Evolutionary conservation across 345 rosid species (phyloP).

Genomic region (Hirschfeldia incana): DNA sequence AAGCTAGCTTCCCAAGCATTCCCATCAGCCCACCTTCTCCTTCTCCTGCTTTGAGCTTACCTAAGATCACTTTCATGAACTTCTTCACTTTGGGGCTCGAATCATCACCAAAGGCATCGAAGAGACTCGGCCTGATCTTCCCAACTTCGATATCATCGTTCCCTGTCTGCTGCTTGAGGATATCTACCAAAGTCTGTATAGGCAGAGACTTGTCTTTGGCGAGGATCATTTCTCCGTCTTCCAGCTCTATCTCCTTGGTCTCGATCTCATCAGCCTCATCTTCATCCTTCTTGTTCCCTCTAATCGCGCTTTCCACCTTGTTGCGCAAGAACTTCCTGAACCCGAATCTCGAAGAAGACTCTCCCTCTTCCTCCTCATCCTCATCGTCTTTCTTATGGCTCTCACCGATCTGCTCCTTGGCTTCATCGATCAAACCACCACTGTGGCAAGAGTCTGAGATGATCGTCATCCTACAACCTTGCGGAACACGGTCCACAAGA

Average conservation of each 20-base stretch:
- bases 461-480: conserved; percentile 68
- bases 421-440: conserved; percentile 87
- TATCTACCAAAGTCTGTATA: conserved; percentile 71
- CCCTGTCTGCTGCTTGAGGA: conserved; percentile 90
- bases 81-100: conserved; percentile 98
- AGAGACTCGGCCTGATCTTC: conserved; percentile 86
- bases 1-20: conserved; percentile 81
- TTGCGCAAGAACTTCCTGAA: conserved; percentile 60
- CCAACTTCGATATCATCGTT: conserved; percentile 93
- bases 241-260: conserved; percentile 45
- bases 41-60: conserved; percentile 57
- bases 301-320: conserved; percentile 54
- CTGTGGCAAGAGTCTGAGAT: conserved; percentile 98
- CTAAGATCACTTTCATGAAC: conserved; percentile 78
- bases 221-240: conserved; percentile 49
- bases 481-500: conserved; percentile 70
- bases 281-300: conserved; percentile 37
- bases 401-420: conserved; percentile 94
- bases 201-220: conserved; percentile 76
- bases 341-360: conserved; percentile 45
- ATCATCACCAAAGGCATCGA: conserved; percentile 85
- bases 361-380: conserved; percentile 39
- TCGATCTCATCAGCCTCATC: conserved; percentile 46
- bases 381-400: conserved; percentile 52
- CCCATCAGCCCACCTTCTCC: conserved; percentile 74